These are phyloP conservation scores for Neonectria sp. DNA, from an alignment of 2,329 filamentous ascomycete species.

Conservation along the genomic window DNA sequence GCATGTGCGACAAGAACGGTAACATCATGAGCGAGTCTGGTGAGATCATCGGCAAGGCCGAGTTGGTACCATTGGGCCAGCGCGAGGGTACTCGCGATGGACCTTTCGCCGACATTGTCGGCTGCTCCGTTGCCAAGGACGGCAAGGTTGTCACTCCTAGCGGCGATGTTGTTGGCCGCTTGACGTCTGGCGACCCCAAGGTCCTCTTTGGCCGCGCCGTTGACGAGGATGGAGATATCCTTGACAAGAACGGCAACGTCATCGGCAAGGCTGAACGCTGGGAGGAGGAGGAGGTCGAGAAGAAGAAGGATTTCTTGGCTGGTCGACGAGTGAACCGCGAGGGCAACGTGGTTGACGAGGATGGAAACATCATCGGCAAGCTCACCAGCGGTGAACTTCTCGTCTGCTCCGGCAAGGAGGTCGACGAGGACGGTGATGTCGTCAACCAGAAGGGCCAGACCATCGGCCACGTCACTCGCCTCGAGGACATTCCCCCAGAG, in stretches of 20 bases:
- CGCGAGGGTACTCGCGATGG: constrained; percentile 75
- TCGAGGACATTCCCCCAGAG: constrained; percentile 69
- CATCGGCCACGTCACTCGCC: constrained; percentile 77
- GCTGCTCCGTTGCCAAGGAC: constrained; percentile 77
- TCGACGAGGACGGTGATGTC: constrained; percentile 80
- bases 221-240: constrained; percentile 86
- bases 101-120: constrained; percentile 77
- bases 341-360: constrained; percentile 71
- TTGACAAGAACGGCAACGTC: constrained; percentile 79
- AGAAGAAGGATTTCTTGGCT: constrained; percentile 66
- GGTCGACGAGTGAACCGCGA: constrained; percentile 71
- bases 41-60: constrained; percentile 74
- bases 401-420: constrained; percentile 77
- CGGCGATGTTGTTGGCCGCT: constrained; percentile 80
- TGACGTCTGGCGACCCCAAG: constrained; percentile 80
- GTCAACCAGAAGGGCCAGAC: constrained; percentile 77
- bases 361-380: constrained; percentile 75
- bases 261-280: constrained; percentile 73
- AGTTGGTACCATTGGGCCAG: constrained; percentile 71
- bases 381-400: constrained; percentile 77
- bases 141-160: constrained; percentile 76
- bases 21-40: constrained; percentile 81
- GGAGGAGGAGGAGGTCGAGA: constrained; percentile 69
- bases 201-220: constrained; percentile 80
- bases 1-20: constrained; percentile 79